A percentile compares a stretch with the other conserved stretches of the same genome.
Evolutionary conservation across 441 rosid species (phyloP).

Genomic region (Rhodomyrtus psidioides): DNA sequence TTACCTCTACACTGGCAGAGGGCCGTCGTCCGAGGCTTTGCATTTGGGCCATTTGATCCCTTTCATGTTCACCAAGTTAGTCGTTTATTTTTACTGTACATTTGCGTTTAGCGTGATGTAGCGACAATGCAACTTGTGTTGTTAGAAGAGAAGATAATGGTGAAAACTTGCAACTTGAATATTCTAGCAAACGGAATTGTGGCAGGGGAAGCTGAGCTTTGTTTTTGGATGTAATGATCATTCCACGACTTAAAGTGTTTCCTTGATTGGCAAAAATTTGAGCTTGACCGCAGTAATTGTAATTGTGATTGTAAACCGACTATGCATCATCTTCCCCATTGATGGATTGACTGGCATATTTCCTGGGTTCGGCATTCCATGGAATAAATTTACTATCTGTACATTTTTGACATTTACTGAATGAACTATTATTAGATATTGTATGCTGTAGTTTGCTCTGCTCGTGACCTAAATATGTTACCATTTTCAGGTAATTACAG

Average conservation of each 20-base stretch:
- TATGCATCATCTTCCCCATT: neutral
- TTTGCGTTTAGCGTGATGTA: neutral
- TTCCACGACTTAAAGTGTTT: neutral
- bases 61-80: constrained; percentile 88
- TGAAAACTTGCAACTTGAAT: neutral
- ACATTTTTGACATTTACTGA: neutral
- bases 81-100: neutral
- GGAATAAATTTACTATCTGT: too few species aligned
- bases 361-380: neutral
- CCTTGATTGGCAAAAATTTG: neutral
- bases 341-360: neutral
- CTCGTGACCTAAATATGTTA: neutral
- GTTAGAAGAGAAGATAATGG: neutral
- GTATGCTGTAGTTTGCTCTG: neutral
- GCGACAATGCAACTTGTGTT: neutral
- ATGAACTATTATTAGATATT: neutral
- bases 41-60: constrained; percentile 92
- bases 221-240: neutral
- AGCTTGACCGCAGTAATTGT: neutral
- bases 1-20: constrained; percentile 86
- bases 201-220: neutral
- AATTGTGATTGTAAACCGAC: neutral
- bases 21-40: constrained; percentile 94
- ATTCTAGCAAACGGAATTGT: neutral
- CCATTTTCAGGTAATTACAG: neutral